Base-by-base conservation (phyloP, 805 yeast species). In the Ogataea degrootiae region DNA sequence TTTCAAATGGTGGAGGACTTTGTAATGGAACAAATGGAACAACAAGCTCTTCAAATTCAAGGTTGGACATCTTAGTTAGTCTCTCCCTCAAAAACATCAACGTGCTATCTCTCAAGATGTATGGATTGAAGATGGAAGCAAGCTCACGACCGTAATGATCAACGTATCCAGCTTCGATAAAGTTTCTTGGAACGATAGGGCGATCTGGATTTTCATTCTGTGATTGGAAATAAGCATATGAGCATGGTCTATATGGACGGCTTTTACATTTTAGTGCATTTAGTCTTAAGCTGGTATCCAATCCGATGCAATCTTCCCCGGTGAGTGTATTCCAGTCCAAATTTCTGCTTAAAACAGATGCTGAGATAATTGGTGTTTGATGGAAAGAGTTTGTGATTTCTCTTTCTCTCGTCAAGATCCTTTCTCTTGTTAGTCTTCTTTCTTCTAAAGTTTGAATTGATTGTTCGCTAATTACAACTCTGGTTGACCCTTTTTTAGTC, bases 21-120 rank as follows among this genome's bases (percentile, higher is more conserved):
- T 51, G 55, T 16, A 46, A 39, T 2, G 55, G 55, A 7, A 51
- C 11, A 14, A 48, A 52, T 7, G 48, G 41, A 16, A 36, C 52
- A 34, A 51, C 50, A 16, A 45, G 29, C 7, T 29, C 19, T 6
- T 51, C 47, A 17, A 51, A 51, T 17, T 48, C 45, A 5, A 23
- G 15, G 5, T 42, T 43, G 0, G 51, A 39, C 29, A 51, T 22
- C 19, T 48, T 43, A 29, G n/a, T n/a, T 22, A 51, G 40, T n/a
- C 34, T 31, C 2, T 22, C 39, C 33, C 49, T 44, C 21, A 51
- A 41, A 38, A 46, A 46, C n/a, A 48, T 44, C n/a, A 51, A 42
- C 9, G 55, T 46, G 33, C 38, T 41, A 8, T 42, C 31, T 29
- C 51, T 36, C 39, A 51, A 17, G 6, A 17, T 16, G 12, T 42